Conservation (phyloP, 2,329 filamentous ascomycete species). For the Botryotinia globosa region DNA sequence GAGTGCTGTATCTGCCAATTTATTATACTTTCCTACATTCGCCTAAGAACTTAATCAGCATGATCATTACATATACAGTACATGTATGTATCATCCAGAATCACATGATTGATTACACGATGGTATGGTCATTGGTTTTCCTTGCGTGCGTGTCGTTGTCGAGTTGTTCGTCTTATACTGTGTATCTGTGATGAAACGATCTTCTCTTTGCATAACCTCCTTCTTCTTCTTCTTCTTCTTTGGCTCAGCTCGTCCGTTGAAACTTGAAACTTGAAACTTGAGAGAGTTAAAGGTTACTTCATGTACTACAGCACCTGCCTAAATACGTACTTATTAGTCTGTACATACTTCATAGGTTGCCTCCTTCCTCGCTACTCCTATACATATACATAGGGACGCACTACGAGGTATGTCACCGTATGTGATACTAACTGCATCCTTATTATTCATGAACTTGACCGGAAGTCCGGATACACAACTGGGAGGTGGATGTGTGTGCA, state of each 20-base stretch:
- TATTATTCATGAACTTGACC: neutral
- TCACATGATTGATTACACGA: neutral
- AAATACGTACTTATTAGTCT: neutral
- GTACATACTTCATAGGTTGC: neutral
- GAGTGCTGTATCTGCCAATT: neutral
- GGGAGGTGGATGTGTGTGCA: neutral
- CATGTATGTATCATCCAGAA: no score
- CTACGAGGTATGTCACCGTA: neutral
- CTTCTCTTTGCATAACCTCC: neutral
- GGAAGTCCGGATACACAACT: constrained; percentile 1
- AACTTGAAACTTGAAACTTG: no score
- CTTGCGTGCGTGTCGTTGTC: neutral
- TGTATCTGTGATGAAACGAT: neutral
- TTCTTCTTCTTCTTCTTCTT: neutral
- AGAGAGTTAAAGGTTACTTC: neutral
- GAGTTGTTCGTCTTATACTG: neutral
- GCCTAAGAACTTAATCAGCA: neutral
- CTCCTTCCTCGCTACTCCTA: neutral
- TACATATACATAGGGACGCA: neutral
- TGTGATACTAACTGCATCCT: neutral
- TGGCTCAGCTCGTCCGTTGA: neutral
- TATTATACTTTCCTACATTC: constrained; percentile 16
- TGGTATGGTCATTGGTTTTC: neutral
- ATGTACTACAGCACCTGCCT: neutral
- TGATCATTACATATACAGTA: no score